A percentile compares a stretch with the other conserved stretches of the same genome.
These are phyloP conservation scores for Exsudoporus frostii DNA, from an alignment of 768 basidiomycete genomes.

Conservation along the genomic window DNA sequence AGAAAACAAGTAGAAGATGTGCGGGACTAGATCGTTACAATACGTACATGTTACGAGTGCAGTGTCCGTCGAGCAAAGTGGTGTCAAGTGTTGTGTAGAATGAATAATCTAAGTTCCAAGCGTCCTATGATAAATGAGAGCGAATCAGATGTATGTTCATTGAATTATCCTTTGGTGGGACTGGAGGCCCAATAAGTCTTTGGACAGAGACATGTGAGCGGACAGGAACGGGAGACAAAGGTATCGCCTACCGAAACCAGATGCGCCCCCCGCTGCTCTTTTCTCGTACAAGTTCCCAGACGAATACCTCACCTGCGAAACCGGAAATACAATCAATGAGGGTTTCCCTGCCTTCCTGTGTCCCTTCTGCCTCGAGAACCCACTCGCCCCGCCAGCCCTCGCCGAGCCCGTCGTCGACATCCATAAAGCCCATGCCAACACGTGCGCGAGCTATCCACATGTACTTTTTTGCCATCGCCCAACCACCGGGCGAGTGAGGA, in stretches of 20 bases:
- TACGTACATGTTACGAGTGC: slow-evolving; percentile 14
- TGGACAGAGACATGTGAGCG: not conserved
- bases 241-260: slow-evolving; percentile 57
- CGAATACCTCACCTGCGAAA: slow-evolving; percentile 32
- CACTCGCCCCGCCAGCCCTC: slow-evolving; percentile 77
- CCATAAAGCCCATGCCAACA: slow-evolving; percentile 36
- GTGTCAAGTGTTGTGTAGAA: slow-evolving; percentile 5
- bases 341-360: slow-evolving; percentile 56
- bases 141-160: slow-evolving; percentile 19
- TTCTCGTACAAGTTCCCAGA: slow-evolving; percentile 61
- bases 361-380: slow-evolving; percentile 78
- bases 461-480: slow-evolving; percentile 56
- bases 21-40: slow-evolving; percentile 3
- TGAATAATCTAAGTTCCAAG: slow-evolving; percentile 18
- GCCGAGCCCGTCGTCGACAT: slow-evolving; percentile 42
- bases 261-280: slow-evolving; percentile 56
- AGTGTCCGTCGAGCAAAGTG: slow-evolving; percentile 10
- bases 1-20: slow-evolving; percentile 1
- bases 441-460: slow-evolving; percentile 62
- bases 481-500: slow-evolving; percentile 58
- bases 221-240: not conserved
- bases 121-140: slow-evolving; percentile 20
- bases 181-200: slow-evolving; percentile 24
- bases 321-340: slow-evolving; percentile 52
- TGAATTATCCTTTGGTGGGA: slow-evolving; percentile 22